Conservation (phyloP, 139 green algal species). For the Micractinium sp. region DNA sequence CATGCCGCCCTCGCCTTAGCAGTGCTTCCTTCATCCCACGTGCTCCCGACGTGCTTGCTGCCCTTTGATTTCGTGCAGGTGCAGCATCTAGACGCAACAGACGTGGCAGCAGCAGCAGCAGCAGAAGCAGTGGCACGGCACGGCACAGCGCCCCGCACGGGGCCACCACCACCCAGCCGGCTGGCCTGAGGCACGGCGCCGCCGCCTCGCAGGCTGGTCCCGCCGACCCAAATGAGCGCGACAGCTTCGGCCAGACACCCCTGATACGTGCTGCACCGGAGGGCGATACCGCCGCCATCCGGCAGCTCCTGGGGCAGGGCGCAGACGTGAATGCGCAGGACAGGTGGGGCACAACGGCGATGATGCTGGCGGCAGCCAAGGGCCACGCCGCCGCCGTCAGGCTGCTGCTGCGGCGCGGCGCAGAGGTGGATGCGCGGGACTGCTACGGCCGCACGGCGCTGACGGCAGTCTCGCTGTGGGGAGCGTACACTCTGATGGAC, state of each 20-base stretch:
- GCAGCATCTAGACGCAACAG: not conserved
- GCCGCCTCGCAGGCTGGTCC: not conserved
- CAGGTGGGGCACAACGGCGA: not conserved
- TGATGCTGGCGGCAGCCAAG: not conserved
- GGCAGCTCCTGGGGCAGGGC: slow-evolving; percentile 1
- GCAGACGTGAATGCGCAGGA: not conserved
- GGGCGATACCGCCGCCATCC: not conserved
- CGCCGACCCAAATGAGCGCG: not conserved
- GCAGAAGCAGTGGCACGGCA: not conserved
- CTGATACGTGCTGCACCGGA: not conserved
- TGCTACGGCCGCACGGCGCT: not conserved
- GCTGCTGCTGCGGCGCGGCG: not conserved
- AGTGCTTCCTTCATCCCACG: too few relatives aligned
- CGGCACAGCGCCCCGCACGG: not conserved
- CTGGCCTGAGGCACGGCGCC: not conserved
- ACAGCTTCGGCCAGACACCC: slow-evolving; percentile 2
- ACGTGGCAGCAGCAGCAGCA: not conserved
- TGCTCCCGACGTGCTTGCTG: not conserved
- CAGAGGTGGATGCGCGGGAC: not conserved
- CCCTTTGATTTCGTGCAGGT: not conserved
- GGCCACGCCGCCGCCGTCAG: not conserved
- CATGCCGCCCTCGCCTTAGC: too few relatives aligned
- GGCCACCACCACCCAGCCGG: not conserved
- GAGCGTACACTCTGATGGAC: not conserved
- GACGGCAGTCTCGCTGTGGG: not conserved